Base-by-base conservation (phyloP, 768 basidiomycete species). In the Galerina marginata region DNA sequence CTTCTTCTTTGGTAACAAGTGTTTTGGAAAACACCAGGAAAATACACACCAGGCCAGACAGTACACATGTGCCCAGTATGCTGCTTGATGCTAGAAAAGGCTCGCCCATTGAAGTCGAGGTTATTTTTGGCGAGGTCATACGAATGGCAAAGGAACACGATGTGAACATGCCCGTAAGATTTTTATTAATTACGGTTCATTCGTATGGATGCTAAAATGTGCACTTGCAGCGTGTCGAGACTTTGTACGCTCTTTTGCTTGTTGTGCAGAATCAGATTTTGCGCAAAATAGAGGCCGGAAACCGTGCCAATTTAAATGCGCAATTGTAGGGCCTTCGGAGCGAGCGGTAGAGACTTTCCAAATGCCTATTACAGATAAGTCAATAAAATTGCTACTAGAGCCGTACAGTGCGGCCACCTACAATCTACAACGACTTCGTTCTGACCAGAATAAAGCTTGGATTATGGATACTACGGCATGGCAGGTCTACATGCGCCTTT, bases 191-290 rank as follows among this genome's bases (percentile, higher is more conserved):
- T 14, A 15, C 9, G n/a, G 25, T 43, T 15, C 20, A 23, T 11
- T 39, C 6, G 26, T 11, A 4, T 37, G 33, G 20, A 38, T 37
- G 4, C 1, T 12, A 42, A 3, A 46, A n/a, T n/a, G 2, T 10
- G 40, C 14, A n/a, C 1, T 25, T 16, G 11, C 37, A 60, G 59
- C 59, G 59, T 11, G 38, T 60, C 15, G 59, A 60, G 14, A 60
- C 59, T 37, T 39, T 60, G n/a, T 60, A 60, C 16, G 54, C 59
- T 2, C 37, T 60, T 7, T 16, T 60, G 10, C 46, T 60, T 3
- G 59, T 60, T 9, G 45, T 60, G n/a, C 59, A 60, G 29, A 60
- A 60, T 33, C 59, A 60, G 16, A 60, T 60, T 25, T 29, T 60
- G 46, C 53, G 59, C 46, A 60, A 60, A 43, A 50, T 45, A 48